phyloP scores from a whole-genome alignment of 192 early-diverging fungal genomes.

The Diversispora eburnea region DNA sequence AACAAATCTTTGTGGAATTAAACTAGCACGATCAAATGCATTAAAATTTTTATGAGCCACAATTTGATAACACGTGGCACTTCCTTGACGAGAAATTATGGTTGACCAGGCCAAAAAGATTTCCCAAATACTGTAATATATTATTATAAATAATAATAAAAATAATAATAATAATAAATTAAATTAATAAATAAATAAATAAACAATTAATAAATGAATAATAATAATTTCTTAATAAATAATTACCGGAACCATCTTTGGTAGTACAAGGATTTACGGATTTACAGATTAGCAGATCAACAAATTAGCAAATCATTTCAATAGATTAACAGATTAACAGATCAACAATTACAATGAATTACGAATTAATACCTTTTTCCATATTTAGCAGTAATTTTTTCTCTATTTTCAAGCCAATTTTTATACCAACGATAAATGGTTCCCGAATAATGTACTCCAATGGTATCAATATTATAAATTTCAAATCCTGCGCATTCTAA shows the following conservation, averaged over 20 bases:
- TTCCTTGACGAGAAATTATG: slow-evolving; percentile 94
- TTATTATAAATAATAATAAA: too few species aligned
- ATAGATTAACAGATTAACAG: neutral
- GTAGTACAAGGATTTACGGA: neutral
- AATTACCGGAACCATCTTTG: slow-evolving; percentile 23
- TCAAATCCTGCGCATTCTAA: slow-evolving; percentile 94
- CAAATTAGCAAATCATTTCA: neutral
- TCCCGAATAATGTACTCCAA: slow-evolving; percentile 96
- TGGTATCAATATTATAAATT: slow-evolving; percentile 80
- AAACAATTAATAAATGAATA: too few species aligned
- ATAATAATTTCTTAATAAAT: neutral
- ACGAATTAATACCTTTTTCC: slow-evolving; percentile 77
- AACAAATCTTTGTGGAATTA: slow-evolving; percentile 47
- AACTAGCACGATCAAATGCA: slow-evolving; percentile 78
- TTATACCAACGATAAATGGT: slow-evolving; percentile 95
- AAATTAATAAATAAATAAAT: too few species aligned
- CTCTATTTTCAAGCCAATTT: slow-evolving; percentile 97
- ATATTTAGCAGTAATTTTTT: slow-evolving; percentile 75
- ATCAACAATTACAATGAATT: slow-evolving; percentile 15
- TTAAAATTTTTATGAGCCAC: slow-evolving; percentile 97
- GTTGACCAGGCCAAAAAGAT: slow-evolving; percentile 97
- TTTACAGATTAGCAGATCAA: neutral
- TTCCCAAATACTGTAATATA: slow-evolving; percentile 76
- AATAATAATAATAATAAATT: too few species aligned
- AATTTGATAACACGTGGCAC: slow-evolving; percentile 95